Percentiles rank a stretch among this genome's conserved stretches.
phyloP scores from a whole-genome alignment of 192 early-diverging fungal genomes.

The Coemansia furcata region DNA sequence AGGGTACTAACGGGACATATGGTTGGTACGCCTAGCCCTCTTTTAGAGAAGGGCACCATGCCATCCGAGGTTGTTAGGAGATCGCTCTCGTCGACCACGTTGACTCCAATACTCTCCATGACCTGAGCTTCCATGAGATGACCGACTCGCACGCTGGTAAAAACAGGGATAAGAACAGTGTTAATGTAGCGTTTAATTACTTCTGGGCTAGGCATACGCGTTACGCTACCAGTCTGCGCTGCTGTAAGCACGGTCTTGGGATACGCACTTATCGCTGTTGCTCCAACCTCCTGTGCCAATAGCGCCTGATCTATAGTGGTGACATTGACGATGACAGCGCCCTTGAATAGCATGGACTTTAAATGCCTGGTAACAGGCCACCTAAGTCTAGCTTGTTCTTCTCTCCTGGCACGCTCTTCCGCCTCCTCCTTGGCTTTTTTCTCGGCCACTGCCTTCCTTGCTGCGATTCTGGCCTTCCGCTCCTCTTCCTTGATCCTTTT shows the following conservation, averaged over 20 bases:
- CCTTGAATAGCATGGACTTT: slow-evolving; percentile 64
- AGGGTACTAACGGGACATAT: slow-evolving; percentile 88
- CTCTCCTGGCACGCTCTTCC: not conserved
- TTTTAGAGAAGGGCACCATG: slow-evolving; percentile 84
- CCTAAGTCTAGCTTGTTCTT: not conserved
- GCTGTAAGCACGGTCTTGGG: slow-evolving; percentile 89
- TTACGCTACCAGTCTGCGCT: slow-evolving; percentile 78
- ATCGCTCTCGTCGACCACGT: slow-evolving; percentile 23
- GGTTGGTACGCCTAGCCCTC: slow-evolving; percentile 81
- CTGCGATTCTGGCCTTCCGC: not conserved
- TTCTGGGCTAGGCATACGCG: slow-evolving; percentile 89
- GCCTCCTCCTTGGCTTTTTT: not conserved
- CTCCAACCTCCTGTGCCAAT: slow-evolving; percentile 92
- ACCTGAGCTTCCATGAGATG: slow-evolving; percentile 93
- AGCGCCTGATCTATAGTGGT: slow-evolving; percentile 87
- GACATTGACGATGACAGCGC: slow-evolving; percentile 97
- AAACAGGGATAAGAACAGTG: slow-evolving; percentile 93
- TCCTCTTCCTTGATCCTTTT: not conserved
- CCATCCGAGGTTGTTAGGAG: slow-evolving; percentile 68
- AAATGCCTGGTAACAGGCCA: not conserved
- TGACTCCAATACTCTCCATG: slow-evolving; percentile 8
- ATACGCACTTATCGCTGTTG: slow-evolving; percentile 92
- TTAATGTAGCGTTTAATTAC: slow-evolving; percentile 91
- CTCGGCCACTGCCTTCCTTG: not conserved
- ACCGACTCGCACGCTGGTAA: slow-evolving; percentile 94